Evolutionary conservation across 1,284 basidiomycete genomes (phyloP).

Genomic region (Cryptococcus sp.): DNA sequence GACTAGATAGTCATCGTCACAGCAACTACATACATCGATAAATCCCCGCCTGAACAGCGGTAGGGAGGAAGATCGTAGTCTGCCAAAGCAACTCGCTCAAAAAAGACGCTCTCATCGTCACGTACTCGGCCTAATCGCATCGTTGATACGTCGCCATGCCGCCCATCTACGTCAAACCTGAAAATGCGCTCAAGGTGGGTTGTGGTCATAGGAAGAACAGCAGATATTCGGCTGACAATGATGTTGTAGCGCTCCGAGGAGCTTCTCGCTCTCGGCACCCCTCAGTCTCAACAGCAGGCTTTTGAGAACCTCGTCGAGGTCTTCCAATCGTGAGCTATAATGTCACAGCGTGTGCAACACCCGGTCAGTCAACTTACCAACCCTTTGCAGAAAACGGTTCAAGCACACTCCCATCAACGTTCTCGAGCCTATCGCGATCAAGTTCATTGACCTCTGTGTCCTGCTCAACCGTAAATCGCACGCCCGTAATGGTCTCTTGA

Average conservation of each 20-base stretch:
- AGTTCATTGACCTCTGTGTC: conserved; percentile 87
- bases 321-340: conserved; percentile 48
- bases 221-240: background rate
- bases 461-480: conserved; percentile 90
- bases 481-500: conserved; percentile 87
- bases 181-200: conserved; percentile 54
- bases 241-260: conserved; percentile 50
- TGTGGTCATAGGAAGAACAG: background rate
- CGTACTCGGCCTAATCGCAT: background rate
- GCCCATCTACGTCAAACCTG: conserved; percentile 53
- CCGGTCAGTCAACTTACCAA: background rate
- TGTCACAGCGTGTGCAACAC: too few species aligned
- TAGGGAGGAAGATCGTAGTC: conserved; percentile 40
- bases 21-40: conserved; percentile 38
- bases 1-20: too few species aligned
- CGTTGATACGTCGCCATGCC: conserved; percentile 38
- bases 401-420: conserved; percentile 83
- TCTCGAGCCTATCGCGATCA: conserved; percentile 92
- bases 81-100: conserved; percentile 14
- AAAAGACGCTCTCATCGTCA: conserved; percentile 5
- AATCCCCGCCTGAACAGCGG: conserved; percentile 26
- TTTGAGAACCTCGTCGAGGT: conserved; percentile 53
- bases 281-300: conserved; percentile 51
- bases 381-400: conserved; percentile 70
- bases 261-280: conserved; percentile 51